A percentile compares a stretch with the other conserved stretches of the same genome.
Conservation (phyloP, 768 basidiomycete species). For the Hericium rajendrae region DNA sequence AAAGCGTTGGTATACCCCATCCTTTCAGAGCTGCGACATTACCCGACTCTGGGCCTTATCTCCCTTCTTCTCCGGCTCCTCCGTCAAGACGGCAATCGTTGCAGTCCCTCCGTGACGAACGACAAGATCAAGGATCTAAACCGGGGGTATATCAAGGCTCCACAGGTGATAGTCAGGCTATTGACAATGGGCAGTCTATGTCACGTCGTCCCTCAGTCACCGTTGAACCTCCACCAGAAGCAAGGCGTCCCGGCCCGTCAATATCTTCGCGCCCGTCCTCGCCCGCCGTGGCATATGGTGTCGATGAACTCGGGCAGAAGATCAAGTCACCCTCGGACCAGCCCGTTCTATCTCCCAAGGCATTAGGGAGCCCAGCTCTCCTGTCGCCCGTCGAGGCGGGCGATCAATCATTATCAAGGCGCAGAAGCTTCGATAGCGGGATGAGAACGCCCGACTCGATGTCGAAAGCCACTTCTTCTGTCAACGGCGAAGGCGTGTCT, state of each 20-base stretch:
- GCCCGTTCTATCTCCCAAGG: not conserved
- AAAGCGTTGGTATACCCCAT: not conserved
- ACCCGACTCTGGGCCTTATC: not conserved
- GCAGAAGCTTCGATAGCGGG: slow-evolving; percentile 36
- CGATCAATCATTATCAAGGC: slow-evolving; percentile 19
- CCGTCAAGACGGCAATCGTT: not conserved
- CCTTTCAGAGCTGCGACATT: not conserved
- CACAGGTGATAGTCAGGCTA: not conserved
- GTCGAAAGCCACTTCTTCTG: slow-evolving; percentile 17
- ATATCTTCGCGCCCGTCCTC: not conserved
- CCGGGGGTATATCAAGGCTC: not conserved
- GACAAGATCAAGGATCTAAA: not conserved
- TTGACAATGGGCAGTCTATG: not conserved
- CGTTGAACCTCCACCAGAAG: not conserved
- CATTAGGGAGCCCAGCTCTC: not conserved
- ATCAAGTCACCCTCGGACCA: not conserved
- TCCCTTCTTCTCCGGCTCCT: not conserved
- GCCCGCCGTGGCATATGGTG: not conserved
- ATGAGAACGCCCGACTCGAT: slow-evolving; percentile 30
- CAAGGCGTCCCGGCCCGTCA: not conserved
- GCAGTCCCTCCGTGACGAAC: not conserved
- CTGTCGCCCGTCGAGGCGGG: slow-evolving; percentile 12
- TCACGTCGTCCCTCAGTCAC: not conserved
- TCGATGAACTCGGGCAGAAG: not conserved
- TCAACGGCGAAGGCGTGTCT: slow-evolving; percentile 1